A percentile compares a stretch with the other conserved stretches of the same genome.
phyloP scores from a whole-genome alignment of 2,329 filamentous ascomycete genomes.

The Ilyonectria destructans region DNA sequence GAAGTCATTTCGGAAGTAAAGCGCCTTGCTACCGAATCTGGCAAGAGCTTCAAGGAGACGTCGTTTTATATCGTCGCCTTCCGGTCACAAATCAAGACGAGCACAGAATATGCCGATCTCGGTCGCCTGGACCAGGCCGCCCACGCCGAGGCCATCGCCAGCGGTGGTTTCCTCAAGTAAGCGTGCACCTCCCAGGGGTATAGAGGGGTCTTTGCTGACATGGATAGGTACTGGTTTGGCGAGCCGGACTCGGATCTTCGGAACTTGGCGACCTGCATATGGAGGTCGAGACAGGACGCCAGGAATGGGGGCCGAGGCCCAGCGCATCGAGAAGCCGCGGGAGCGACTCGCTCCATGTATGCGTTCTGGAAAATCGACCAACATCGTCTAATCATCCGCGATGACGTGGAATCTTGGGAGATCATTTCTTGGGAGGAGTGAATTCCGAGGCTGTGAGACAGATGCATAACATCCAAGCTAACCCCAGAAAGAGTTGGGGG shows the following conservation, averaged over 20 bases:
- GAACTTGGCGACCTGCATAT: conserved; percentile 88
- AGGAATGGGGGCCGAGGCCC: conserved; percentile 72
- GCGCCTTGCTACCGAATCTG: conserved; percentile 63
- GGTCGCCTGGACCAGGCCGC: conserved; percentile 83
- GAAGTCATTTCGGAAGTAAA: conserved; percentile 74
- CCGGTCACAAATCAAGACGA: conserved; percentile 79
- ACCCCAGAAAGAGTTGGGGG: conserved; percentile 8
- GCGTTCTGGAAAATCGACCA: conserved; percentile 81
- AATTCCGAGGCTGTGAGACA: conserved; percentile 15
- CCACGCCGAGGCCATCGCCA: conserved; percentile 84
- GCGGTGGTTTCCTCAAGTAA: conserved; percentile 87
- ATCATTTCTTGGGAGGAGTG: conserved; percentile 70
- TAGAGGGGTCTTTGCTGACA: conserved; percentile 38
- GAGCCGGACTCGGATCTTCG: conserved; percentile 77
- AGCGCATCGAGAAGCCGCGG: conserved; percentile 77
- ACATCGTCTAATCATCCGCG: conserved; percentile 77
- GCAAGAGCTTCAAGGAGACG: conserved; percentile 71
- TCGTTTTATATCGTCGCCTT: conserved; percentile 91
- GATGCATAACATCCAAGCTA: conserved; percentile 1
- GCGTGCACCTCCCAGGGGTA: conserved; percentile 36
- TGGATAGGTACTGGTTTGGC: conserved; percentile 87
- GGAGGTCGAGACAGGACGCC: conserved; percentile 74
- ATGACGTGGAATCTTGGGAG: conserved; percentile 76
- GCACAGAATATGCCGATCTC: conserved; percentile 78
- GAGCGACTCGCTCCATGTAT: conserved; percentile 75